phyloP scores from a whole-genome alignment of 2,329 filamentous ascomycete genomes.

The Cladosporium cucumerinum region DNA sequence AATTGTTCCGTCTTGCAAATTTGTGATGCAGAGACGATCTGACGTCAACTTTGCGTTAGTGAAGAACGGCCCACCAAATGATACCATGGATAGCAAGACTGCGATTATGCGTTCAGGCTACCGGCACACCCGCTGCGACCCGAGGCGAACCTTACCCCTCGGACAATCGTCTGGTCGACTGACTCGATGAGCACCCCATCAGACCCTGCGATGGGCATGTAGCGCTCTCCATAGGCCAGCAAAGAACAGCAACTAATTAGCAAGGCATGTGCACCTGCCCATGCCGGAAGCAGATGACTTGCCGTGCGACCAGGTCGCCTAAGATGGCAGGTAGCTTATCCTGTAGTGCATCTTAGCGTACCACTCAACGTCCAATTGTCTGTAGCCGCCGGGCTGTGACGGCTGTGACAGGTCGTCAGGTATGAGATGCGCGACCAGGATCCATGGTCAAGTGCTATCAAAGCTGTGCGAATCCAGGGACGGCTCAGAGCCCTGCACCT shows the following conservation, averaged over 20 bases:
- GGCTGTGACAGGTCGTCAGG: slow-evolving; percentile 8
- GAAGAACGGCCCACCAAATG: neutral
- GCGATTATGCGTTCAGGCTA: neutral
- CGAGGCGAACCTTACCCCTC: slow-evolving; percentile 12
- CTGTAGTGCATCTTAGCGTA: slow-evolving; percentile 10
- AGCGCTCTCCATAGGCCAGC: slow-evolving; percentile 11
- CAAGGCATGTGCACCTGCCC: neutral
- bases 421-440: slow-evolving; percentile 12
- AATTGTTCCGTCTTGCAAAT: neutral
- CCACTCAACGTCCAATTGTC: slow-evolving; percentile 16
- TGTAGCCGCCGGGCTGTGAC: slow-evolving; percentile 21
- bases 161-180: neutral
- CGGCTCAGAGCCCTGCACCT: slow-evolving; percentile 10
- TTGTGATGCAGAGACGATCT: neutral
- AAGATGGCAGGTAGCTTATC: slow-evolving; percentile 15
- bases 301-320: slow-evolving; percentile 7
- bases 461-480: slow-evolving; percentile 22
- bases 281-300: neutral
- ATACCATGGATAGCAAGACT: neutral
- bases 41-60: neutral
- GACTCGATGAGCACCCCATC: neutral
- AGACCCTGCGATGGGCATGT: neutral
- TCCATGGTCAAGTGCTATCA: slow-evolving; percentile 6
- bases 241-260: slow-evolving; percentile 17
- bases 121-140: slow-evolving; percentile 7